phyloP scores from a whole-genome alignment of 768 basidiomycete genomes.

The Steccherinum ochraceum region DNA sequence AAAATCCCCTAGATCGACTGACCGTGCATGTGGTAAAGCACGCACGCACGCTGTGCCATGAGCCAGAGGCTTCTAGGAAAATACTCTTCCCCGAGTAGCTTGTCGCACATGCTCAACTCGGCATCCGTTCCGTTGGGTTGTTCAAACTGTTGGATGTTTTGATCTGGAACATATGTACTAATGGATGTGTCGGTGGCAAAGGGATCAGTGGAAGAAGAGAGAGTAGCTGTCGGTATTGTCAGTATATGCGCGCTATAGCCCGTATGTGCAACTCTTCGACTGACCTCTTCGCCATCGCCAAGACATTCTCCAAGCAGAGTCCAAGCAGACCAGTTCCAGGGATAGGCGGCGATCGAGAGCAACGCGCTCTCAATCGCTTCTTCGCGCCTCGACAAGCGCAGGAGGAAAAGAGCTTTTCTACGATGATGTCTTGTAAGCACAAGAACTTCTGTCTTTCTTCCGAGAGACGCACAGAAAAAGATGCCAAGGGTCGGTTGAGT shows the following conservation, averaged over 20 bases:
- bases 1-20: conserved; percentile 23
- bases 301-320: conserved; percentile 71
- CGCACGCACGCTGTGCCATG: conserved; percentile 79
- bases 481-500: conserved; percentile 70
- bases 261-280: conserved; percentile 7
- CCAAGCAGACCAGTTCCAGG: conserved; percentile 98
- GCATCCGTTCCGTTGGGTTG: conserved; percentile 85
- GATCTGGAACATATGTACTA: conserved; percentile 74
- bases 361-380: conserved; percentile 82
- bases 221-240: conserved; percentile 28
- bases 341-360: conserved; percentile 67
- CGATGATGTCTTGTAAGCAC: conserved; percentile 1
- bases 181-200: conserved; percentile 44
- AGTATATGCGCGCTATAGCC: background rate
- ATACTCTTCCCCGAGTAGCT: conserved; percentile 58
- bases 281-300: conserved; percentile 81
- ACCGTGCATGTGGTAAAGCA: conserved; percentile 90
- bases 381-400: conserved; percentile 70
- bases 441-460: conserved; percentile 3
- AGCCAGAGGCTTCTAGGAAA: conserved; percentile 85
- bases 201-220: conserved; percentile 40
- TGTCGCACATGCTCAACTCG: conserved; percentile 76
- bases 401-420: conserved; percentile 82
- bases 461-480: conserved; percentile 63
- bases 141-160: conserved; percentile 88